Base-by-base conservation (phyloP, 2,329 filamentous ascomycete genomes). In the Xylariaceae sp. region DNA sequence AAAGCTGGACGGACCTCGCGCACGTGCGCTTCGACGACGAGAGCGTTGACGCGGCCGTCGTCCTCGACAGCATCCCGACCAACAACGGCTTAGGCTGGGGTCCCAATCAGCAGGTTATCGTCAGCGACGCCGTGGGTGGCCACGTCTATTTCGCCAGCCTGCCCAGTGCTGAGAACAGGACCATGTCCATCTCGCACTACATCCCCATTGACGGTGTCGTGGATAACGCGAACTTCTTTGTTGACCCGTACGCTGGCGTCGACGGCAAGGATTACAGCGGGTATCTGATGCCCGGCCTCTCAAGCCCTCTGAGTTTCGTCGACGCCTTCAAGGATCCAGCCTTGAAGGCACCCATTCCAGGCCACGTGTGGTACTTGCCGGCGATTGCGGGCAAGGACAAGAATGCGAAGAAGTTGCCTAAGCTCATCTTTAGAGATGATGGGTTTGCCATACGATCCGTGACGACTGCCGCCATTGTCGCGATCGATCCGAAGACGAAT, bases 221-320 rank as follows among this genome's bases (percentile, higher is more conserved):
- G 11, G 85, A 88, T 63, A 88, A 88, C 58, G 84, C 85, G 0
- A 79, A 69, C 62, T 87, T 81, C 68, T 88, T 83, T 64, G 54
- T 67, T 0, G 85, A 88, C 48, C 78, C 81, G 0, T 86, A 80
- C 40, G 72, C 76, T 1, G 74, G 73, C 0, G 58, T 62, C 0
- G 70, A 64, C 0, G 71, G 72, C 17, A 60, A 56, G 19, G 80
- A 86, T 55, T 78, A 77, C 14, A 86, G 83, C 52, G 84, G 84
- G 0, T 82, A 81, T 46, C 67, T 87, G 1, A 64, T 81, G 0
- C 74, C 79, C 0, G 84, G 85, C 1, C 39, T 86, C 0, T 67
- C 75, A 0, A 74, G 74, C 9, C 75, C 63, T 0, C 26, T 76
- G 2, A 71, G 81, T 3, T 51, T 86, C 0, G 14, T 56, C 1